Evolutionary conservation across 1,284 basidiomycete genomes (phyloP), one percentile per base, ranked within the genome.

Genomic region (Vanrija sp.): DNA sequence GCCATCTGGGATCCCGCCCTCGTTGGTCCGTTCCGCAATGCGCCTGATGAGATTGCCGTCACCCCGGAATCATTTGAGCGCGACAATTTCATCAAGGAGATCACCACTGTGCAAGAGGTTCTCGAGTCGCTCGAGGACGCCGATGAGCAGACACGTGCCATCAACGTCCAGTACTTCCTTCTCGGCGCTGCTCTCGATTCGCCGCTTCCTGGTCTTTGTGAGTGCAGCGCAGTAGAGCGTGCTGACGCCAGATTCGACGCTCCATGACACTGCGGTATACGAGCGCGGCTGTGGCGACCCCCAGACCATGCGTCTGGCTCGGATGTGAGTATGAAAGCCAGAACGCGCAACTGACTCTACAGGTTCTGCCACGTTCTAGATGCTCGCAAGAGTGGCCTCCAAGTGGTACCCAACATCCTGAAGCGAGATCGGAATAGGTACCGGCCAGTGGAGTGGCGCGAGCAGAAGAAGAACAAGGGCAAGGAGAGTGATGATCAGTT

Each of bases 281-380:
- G 59, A 45, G 36, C 47, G 54, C 9, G 71, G 69, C 0, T 58
- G 59, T 10, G 58, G 44, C 25, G 64, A 73, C 45, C 57, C 55
- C 0, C 49, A 59, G 3, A 65, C 68, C 1, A 49, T 73, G 18
- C 60, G 67, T 0, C 57, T 73, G 5, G 71, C 65, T 12, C 54
- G 61, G 18, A 68, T 69, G 67, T 63, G 39, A 56, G 62, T 51
- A 7, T 27, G 23, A 20, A 16, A 10, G 4, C 12, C 14, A 7
- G 31, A 12, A 44, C 22, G 19, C n/a, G n/a, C 20, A 53, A 36
- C 41, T 53, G 22, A 46, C 22, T 6, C 8, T 41, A 50, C 53
- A 69, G 66, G 63, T 71, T 69, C 58, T 66, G 63, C 35, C 57
- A 53, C 20, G 65, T 73, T 7, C 62, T 71, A 1, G 71, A 71